Evolutionary conservation across 2,329 filamentous ascomycete genomes (phyloP), one percentile per base, ranked within the genome.

Genomic region (Huntiella moniliformis): DNA sequence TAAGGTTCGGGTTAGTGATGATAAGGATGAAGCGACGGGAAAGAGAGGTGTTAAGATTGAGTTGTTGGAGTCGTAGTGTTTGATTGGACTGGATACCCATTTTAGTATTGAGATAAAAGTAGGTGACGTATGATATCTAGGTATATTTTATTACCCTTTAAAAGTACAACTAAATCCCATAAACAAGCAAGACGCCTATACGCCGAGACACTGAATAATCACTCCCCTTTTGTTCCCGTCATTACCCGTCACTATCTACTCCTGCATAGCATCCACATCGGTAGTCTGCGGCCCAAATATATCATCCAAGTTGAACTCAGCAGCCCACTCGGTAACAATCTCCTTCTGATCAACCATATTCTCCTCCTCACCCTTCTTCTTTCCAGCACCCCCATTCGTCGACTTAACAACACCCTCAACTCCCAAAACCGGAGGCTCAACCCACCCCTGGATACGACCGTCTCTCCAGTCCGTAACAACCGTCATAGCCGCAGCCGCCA

Each of bases 391-490:
- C 4, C 52, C 55, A 3, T 51, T 53, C 12, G 8, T 15, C 5
- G 54, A 54, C 16, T 53, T 56, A 47, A 38, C 43, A 36, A 49
- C 35, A 10, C 47, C 44, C n/a, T 68, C 67, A 39, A 80, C 70
- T 13, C 73, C 64, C 50, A 84, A 62, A 33, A 71, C 69, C 5
- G 87, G 86, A 2, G 85, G 73, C 54, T 86, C 81, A 41, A 79
- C 74, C 87, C 87, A 94, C 48, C 87, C 87, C 63, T 92, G 85
- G 55, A 98, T 92, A 44, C 91, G 76, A 18, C 87, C 88, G 59
- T 96, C 88, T 54, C 91, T 75, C 84, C 91, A 93, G 66, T 98
- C 91, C n/a, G 78, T 91, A 48, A 98, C 77, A 47, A 98, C 87
- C 1, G 84, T 81, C 72, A 91, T 88, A 52, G 88, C 91, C 5